Evolutionary conservation across 331 rosid genomes (phyloP).

Genomic region (Rhamnella rubrinervis): DNA sequence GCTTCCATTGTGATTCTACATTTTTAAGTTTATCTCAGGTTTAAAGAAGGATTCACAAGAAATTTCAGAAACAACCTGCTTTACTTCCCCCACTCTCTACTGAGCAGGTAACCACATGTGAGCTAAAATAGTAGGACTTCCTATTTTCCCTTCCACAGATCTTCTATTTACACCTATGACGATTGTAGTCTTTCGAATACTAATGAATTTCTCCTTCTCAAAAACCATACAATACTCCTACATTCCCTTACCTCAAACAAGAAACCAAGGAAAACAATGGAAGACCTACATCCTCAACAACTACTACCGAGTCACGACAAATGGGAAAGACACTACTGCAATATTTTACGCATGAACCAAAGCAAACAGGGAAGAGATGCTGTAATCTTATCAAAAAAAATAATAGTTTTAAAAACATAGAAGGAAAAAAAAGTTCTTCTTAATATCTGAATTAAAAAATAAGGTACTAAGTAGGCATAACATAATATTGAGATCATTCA

Average conservation of each 20-base stretch:
- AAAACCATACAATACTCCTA: not conserved
- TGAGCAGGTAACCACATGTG: too few species aligned
- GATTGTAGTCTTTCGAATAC: not conserved
- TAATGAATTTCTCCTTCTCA: not conserved
- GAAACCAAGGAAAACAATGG: not conserved
- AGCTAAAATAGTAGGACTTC: too few species aligned
- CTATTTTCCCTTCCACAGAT: too few species aligned
- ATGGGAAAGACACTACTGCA: not conserved
- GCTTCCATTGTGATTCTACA: too few species aligned
- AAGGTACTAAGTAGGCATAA: not conserved
- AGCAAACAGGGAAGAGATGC: not conserved
- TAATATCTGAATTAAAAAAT: not conserved
- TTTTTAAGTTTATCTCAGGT: too few species aligned
- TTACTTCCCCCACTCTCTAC: too few species aligned
- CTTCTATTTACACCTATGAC: not conserved
- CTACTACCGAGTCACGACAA: not conserved
- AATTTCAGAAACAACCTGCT: too few species aligned
- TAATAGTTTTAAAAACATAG: not conserved
- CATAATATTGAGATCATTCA: not conserved
- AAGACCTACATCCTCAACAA: not conserved
- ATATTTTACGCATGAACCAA: not conserved
- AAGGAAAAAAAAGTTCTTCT: not conserved
- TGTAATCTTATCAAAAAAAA: not conserved
- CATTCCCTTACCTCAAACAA: not conserved
- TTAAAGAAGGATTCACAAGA: too few species aligned